Evolutionary conservation across 2,329 filamentous ascomycete species (phyloP).

Genomic region (Chalaropsis ovoidea): DNA sequence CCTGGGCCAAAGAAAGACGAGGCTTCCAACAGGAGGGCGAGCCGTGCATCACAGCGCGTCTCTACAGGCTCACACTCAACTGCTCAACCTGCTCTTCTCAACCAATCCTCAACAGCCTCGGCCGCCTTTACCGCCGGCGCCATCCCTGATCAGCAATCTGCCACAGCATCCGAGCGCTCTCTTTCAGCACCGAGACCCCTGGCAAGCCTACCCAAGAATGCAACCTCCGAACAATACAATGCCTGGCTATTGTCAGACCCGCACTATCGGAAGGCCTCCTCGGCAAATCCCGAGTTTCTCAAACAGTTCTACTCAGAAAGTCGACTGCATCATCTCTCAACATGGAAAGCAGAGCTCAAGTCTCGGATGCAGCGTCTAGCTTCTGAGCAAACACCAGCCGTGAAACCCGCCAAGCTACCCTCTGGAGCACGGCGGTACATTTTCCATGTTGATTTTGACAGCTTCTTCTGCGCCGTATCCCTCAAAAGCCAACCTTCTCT

Average conservation of each 20-base stretch:
- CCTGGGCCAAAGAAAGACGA: neutral
- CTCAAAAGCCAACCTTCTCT: conserved; percentile 65
- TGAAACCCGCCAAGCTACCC: conserved; percentile 41
- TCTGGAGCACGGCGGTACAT: conserved; percentile 66
- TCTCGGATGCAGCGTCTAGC: conserved; percentile 74
- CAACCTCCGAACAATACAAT: conserved; percentile 92
- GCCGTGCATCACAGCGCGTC: neutral
- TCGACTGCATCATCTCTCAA: conserved; percentile 84
- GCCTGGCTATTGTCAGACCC: conserved; percentile 74
- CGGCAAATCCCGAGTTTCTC: conserved; percentile 84
- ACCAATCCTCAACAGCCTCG: neutral
- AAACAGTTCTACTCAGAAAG: conserved; percentile 94
- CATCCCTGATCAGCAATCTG: neutral
- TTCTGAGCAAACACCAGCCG: conserved; percentile 50
- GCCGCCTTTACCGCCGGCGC: neutral
- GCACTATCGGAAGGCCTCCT: conserved; percentile 75
- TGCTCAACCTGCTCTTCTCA: neutral
- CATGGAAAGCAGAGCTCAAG: conserved; percentile 94
- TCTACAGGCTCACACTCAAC: neutral
- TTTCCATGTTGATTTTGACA: conserved; percentile 95
- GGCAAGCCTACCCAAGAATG: conserved; percentile 41
- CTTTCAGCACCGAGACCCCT: neutral
- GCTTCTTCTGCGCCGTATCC: conserved; percentile 94
- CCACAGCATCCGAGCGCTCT: neutral
- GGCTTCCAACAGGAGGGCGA: neutral